These are phyloP conservation scores for Trichoderma reesei DNA, from an alignment of 495 filamentous ascomycete species.

Conservation along the genomic window DNA sequence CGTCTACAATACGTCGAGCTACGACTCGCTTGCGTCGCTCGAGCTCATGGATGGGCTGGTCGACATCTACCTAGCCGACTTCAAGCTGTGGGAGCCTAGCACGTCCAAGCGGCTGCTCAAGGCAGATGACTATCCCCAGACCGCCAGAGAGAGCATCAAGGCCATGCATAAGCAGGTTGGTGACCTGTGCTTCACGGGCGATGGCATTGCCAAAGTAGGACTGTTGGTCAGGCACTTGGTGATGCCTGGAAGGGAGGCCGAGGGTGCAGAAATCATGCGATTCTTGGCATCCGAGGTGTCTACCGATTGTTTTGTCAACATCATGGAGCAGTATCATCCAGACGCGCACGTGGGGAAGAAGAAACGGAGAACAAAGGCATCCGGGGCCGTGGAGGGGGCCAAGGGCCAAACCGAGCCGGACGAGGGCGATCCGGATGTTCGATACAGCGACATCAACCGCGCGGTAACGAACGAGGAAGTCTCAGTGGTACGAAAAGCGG, in stretches of 20 bases:
- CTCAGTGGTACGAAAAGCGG: constrained; percentile 48
- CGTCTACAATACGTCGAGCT: constrained; percentile 70
- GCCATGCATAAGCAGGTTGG: constrained; percentile 70
- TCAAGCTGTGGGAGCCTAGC: constrained; percentile 59
- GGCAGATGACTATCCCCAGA: constrained; percentile 56
- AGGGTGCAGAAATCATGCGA: constrained; percentile 56
- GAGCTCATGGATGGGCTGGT: constrained; percentile 62
- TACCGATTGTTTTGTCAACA: constrained; percentile 57
- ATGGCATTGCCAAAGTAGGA: constrained; percentile 66
- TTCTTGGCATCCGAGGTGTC: constrained; percentile 61
- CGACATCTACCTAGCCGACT: constrained; percentile 71
- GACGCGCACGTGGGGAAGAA: constrained; percentile 66
- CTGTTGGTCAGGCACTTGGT: constrained; percentile 65
- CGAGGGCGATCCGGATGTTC: constrained; percentile 24
- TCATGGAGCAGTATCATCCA: constrained; percentile 73
- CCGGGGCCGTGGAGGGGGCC: constrained; percentile 5
- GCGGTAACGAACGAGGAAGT: constrained; percentile 54
- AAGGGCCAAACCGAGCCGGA: constrained; percentile 5
- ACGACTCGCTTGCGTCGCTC: constrained; percentile 58
- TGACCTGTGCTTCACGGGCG: constrained; percentile 63
- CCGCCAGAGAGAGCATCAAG: constrained; percentile 60
- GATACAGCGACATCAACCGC: constrained; percentile 70
- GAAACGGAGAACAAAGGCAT: constrained; percentile 24
- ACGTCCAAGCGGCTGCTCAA: constrained; percentile 63
- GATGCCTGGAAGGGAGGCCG: constrained; percentile 64